These are phyloP conservation scores for Zygoascus flipseniorum DNA, from an alignment of 805 yeast species.

Conservation along the genomic window DNA sequence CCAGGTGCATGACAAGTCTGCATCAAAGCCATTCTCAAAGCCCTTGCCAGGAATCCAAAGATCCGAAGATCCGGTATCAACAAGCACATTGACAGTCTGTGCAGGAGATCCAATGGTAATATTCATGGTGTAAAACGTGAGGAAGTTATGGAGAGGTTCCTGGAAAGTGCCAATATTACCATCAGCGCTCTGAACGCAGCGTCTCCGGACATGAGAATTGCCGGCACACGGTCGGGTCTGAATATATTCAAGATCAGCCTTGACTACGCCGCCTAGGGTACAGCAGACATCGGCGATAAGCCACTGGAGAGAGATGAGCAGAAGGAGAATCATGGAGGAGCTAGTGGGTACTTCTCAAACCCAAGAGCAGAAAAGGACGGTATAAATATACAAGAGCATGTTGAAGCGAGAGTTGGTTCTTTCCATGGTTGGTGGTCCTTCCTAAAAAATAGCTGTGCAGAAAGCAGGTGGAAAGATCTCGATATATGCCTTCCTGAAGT, in stretches of 20 bases:
- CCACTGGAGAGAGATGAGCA: no score
- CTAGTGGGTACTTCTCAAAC: no score
- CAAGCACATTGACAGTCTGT: conserved; percentile 43
- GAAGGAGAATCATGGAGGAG: no score
- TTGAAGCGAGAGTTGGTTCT: no score
- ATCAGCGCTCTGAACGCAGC: neutral
- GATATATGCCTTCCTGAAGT: neutral
- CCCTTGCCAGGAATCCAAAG: conserved; percentile 41
- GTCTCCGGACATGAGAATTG: neutral
- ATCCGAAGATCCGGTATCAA: conserved; percentile 68
- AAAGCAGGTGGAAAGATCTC: neutral
- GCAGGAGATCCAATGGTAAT: conserved; percentile 45
- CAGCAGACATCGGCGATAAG: no score
- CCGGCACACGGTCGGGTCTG: conserved; percentile 4
- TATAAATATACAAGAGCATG: no score
- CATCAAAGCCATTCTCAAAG: conserved; percentile 16
- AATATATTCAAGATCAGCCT: conserved; percentile 8
- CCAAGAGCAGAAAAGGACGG: no score
- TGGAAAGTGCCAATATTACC: conserved; percentile 2
- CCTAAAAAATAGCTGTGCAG: no score
- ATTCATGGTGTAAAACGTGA: conserved; percentile 27
- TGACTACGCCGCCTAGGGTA: conserved; percentile 3
- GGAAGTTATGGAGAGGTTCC: conserved; percentile 20
- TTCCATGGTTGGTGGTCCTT: no score
- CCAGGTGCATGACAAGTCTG: conserved; percentile 11